These are phyloP conservation scores for Mortierella sp. DNA, from an alignment of 371 early-diverging fungal genomes.

Conservation along the genomic window DNA sequence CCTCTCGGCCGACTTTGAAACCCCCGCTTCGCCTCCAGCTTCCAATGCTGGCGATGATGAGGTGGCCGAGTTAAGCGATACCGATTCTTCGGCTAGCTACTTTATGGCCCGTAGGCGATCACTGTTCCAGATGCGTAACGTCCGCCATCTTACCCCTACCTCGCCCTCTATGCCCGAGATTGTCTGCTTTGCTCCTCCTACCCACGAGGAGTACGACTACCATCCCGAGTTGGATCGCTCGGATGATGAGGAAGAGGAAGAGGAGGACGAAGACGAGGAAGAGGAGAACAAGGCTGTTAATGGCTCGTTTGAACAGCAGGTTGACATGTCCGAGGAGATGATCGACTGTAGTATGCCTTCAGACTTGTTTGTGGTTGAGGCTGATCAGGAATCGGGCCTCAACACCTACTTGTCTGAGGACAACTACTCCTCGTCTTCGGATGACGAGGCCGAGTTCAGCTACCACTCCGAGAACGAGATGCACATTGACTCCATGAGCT, in stretches of 20 bases:
- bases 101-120: slow-evolving; percentile 34
- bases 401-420: slow-evolving; percentile 41
- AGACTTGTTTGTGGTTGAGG: slow-evolving; percentile 44
- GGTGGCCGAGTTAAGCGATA: slow-evolving; percentile 44
- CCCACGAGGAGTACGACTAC: slow-evolving; percentile 52
- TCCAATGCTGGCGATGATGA: slow-evolving; percentile 58
- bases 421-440: slow-evolving; percentile 47
- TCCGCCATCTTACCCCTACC: slow-evolving; percentile 55
- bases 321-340: slow-evolving; percentile 3
- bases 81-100: slow-evolving; percentile 36
- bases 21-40: slow-evolving; percentile 54
- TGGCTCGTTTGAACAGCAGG: background rate
- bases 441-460: slow-evolving; percentile 50
- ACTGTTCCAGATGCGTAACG: slow-evolving; percentile 47
- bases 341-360: slow-evolving; percentile 23
- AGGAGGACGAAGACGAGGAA: slow-evolving; percentile 34
- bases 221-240: slow-evolving; percentile 55
- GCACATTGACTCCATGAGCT: slow-evolving; percentile 57
- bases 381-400: slow-evolving; percentile 33
- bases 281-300: background rate
- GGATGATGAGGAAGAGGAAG: slow-evolving; percentile 52
- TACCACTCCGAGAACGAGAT: slow-evolving; percentile 45
- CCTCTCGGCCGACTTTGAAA: slow-evolving; percentile 29
- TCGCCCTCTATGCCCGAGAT: slow-evolving; percentile 54
- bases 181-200: slow-evolving; percentile 54